Conservation (phyloP, 1,139 yeast genomes). For the Magnusiomyces tetraspermus region DNA sequence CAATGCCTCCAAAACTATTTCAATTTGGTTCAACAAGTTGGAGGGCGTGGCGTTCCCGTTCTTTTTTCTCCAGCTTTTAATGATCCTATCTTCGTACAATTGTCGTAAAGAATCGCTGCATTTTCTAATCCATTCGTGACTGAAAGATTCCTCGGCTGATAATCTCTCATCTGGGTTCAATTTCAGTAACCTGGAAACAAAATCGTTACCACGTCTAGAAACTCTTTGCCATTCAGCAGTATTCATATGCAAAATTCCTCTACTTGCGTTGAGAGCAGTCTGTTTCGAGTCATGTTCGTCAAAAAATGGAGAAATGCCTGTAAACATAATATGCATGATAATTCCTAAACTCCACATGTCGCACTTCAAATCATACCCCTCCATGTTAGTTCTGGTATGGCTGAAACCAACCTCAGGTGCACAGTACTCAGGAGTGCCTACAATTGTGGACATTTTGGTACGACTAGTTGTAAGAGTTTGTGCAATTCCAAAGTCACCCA, state of each 20-base stretch:
- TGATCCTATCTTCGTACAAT: slow-evolving; percentile 19
- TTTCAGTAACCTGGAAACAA: slow-evolving; percentile 36
- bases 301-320: slow-evolving; percentile 55
- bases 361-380: slow-evolving; percentile 47
- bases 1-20: neutral
- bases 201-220: slow-evolving; percentile 37
- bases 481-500: slow-evolving; percentile 66
- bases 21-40: neutral
- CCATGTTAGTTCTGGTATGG: slow-evolving; percentile 20
- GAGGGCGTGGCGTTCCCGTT: no score
- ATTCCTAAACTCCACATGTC: slow-evolving; percentile 65
- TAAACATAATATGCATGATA: slow-evolving; percentile 43
- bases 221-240: slow-evolving; percentile 37
- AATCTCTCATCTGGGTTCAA: slow-evolving; percentile 36
- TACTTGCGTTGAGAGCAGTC: slow-evolving; percentile 35
- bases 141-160: slow-evolving; percentile 33
- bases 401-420: slow-evolving; percentile 56
- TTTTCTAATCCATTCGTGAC: slow-evolving; percentile 41
- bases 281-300: slow-evolving; percentile 36
- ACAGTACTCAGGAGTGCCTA: slow-evolving; percentile 60
- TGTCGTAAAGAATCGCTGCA: slow-evolving; percentile 26
- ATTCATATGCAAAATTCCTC: slow-evolving; percentile 37
- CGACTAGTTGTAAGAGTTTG: slow-evolving; percentile 31
- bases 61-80: slow-evolving; percentile 14
- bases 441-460: slow-evolving; percentile 44